These are phyloP conservation scores for Alternaria metachromatica DNA, from an alignment of 2,329 filamentous ascomycete genomes.

Conservation along the genomic window DNA sequence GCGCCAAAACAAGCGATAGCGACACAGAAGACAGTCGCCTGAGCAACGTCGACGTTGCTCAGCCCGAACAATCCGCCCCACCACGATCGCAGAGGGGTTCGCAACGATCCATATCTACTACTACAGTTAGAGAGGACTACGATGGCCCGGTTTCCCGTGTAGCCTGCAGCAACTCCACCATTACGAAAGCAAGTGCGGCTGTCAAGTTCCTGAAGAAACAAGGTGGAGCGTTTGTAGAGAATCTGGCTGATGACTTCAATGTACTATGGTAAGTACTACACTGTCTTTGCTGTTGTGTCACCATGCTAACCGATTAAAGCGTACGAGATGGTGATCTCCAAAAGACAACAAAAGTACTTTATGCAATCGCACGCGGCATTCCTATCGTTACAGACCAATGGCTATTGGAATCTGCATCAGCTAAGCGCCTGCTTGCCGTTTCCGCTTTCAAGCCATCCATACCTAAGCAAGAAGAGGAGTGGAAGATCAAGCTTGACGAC, in stretches of 20 bases:
- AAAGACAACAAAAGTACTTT: slow-evolving; percentile 56
- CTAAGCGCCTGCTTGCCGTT: slow-evolving; percentile 46
- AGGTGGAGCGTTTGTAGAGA: slow-evolving; percentile 36
- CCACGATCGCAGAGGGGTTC: slow-evolving; percentile 28
- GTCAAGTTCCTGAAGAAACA: slow-evolving; percentile 47
- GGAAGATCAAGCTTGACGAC: slow-evolving; percentile 45
- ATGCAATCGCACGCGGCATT: slow-evolving; percentile 52
- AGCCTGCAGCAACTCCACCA: slow-evolving; percentile 43
- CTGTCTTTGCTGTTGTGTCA: background rate
- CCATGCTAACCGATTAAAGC: slow-evolving; percentile 35
- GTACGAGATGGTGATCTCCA: slow-evolving; percentile 48
- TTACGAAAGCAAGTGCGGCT: slow-evolving; percentile 27
- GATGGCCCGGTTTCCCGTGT: slow-evolving; percentile 35
- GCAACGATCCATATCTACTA: slow-evolving; percentile 19
- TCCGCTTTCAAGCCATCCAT: slow-evolving; percentile 43
- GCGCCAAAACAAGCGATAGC: slow-evolving; percentile 17
- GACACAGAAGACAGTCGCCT: slow-evolving; percentile 16
- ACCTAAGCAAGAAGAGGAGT: slow-evolving; percentile 46
- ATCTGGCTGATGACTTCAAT: slow-evolving; percentile 41
- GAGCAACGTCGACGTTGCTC: slow-evolving; percentile 10
- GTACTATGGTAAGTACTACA: slow-evolving; percentile 40
- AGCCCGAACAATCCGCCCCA: slow-evolving; percentile 13
- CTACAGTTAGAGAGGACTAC: slow-evolving; percentile 22
- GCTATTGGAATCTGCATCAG: slow-evolving; percentile 50
- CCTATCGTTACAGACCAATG: slow-evolving; percentile 57